A percentile compares a stretch with the other conserved stretches of the same genome.
Conservation (phyloP, 2,329 filamentous ascomycete species). For the Trichothecium sympodiale region DNA sequence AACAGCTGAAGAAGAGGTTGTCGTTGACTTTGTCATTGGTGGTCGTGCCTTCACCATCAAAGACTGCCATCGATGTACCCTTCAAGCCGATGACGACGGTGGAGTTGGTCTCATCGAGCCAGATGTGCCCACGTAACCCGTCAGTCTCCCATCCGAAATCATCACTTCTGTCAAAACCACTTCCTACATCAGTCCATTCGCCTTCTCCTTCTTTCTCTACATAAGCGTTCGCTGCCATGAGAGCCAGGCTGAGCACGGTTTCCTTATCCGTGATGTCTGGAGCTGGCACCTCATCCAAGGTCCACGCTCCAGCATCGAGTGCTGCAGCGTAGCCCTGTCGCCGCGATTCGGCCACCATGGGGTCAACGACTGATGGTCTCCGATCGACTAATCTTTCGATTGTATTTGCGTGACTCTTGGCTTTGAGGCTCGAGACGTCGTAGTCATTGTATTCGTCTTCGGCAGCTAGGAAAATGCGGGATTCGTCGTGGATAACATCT, state of each 20-base stretch:
- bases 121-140: conserved; percentile 84
- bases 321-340: conserved; percentile 55
- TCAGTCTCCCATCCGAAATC: conserved; percentile 91
- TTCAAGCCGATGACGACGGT: conserved; percentile 90
- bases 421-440: conserved; percentile 41
- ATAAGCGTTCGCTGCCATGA: conserved; percentile 86
- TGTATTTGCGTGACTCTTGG: conserved; percentile 51
- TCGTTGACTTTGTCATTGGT: conserved; percentile 97
- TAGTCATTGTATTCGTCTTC: conserved; percentile 45
- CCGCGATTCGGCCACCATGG: conserved; percentile 63
- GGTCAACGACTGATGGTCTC: conserved; percentile 64
- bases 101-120: conserved; percentile 72
- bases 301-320: conserved; percentile 69
- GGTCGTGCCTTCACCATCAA: conserved; percentile 93
- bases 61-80: conserved; percentile 80
- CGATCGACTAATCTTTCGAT: conserved; percentile 80
- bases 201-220: conserved; percentile 58
- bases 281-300: conserved; percentile 62
- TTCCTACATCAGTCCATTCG: conserved; percentile 75
- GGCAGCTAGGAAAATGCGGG: conserved; percentile 46
- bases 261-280: conserved; percentile 80
- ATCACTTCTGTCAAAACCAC: conserved; percentile 71
- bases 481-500: conserved; percentile 51
- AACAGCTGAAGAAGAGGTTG: conserved; percentile 96
- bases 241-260: conserved; percentile 72